Evolutionary conservation across 2,329 filamentous ascomycete species (phyloP), one percentile per base, ranked within the genome.

Genomic region (Fusarium sp.): DNA sequence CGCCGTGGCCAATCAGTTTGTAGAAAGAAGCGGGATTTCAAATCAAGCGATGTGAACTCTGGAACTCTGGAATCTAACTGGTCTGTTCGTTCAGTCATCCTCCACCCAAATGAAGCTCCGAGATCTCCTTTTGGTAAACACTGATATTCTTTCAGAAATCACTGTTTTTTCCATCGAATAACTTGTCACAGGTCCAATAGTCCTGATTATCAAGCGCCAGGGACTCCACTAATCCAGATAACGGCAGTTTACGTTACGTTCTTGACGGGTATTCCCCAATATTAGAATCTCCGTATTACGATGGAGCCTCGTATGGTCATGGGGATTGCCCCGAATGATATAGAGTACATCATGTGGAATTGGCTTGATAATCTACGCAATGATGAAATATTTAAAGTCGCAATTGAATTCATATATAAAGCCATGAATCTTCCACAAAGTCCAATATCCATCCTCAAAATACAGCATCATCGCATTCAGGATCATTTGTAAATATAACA

Each of bases 341-440:
- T n/a, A n/a, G 2, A 9, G 11, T 13, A 11, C 47, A 3, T 37
- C 2, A 11, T 18, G 7, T 6, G 1, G 13, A 1, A 0, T 20
- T 16, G 2, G 24, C n/a, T 38, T 50, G 20, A 50, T 56, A 31
- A 38, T 55, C 29, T 4, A 8, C 2, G 5, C 1, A 13, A 3
- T 4, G 3, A 7, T 6, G 0, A 2, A 16, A 11, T 1, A 38
- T 28, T 2, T 21, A 15, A 1, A 1, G 3, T 2, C 6, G 3
- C 7, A 12, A 8, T 9, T 1, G 3, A 28, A 28, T 12, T 11
- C 10, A 28, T 21, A 62, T 26, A 38, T 53, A 44, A 62, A 20
- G 6, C 21, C 6, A 13, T 3, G 1, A 1, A 8, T 2, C 11
- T 9, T 28, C 3, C 9, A 6, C 2, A 1, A 3, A 2, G 2